These are phyloP conservation scores for Afroboletus lepidellus DNA, from an alignment of 1,284 basidiomycete genomes.

Conservation along the genomic window DNA sequence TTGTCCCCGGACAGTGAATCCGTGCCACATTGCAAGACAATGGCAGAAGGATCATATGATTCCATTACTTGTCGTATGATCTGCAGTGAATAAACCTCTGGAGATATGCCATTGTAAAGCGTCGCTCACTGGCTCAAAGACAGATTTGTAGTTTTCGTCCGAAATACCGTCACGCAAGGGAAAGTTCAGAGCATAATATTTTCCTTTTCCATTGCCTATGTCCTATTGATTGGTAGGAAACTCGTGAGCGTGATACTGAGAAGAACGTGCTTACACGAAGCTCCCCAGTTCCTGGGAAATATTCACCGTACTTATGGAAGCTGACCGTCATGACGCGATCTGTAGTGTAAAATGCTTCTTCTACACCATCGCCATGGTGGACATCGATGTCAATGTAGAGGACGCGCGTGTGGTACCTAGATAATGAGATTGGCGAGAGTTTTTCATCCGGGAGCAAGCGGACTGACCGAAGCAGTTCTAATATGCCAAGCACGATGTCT, in stretches of 20 bases:
- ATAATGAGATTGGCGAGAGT: neutral
- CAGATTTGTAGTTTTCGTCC: conserved; percentile 92
- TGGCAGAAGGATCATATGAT: conserved; percentile 91
- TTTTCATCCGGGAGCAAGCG: neutral
- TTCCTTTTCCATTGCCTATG: conserved; percentile 89
- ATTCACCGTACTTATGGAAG: conserved; percentile 99
- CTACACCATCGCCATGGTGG: conserved; percentile 98
- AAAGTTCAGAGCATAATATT: conserved; percentile 93
- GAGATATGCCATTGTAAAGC: neutral
- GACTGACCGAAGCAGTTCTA: conserved; percentile 83
- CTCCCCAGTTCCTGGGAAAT: conserved; percentile 98
- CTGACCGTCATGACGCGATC: conserved; percentile 98
- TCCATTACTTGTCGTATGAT: conserved; percentile 96
- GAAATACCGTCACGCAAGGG: conserved; percentile 95
- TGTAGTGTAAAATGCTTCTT: conserved; percentile 99
- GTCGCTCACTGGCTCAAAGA: conserved; percentile 87
- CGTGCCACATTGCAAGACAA: conserved; percentile 98
- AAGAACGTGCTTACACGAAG: conserved; percentile 61
- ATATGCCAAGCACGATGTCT: conserved; percentile 97
- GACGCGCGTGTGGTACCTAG: conserved; percentile 89
- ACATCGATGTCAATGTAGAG: conserved; percentile 99
- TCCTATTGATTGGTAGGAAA: conserved; percentile 52
- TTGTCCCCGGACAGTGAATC: conserved; percentile 98
- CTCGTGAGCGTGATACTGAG: neutral
- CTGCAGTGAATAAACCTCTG: conserved; percentile 41